Base-by-base conservation (phyloP, 768 basidiomycete genomes). In the Tricholoma sp. region DNA sequence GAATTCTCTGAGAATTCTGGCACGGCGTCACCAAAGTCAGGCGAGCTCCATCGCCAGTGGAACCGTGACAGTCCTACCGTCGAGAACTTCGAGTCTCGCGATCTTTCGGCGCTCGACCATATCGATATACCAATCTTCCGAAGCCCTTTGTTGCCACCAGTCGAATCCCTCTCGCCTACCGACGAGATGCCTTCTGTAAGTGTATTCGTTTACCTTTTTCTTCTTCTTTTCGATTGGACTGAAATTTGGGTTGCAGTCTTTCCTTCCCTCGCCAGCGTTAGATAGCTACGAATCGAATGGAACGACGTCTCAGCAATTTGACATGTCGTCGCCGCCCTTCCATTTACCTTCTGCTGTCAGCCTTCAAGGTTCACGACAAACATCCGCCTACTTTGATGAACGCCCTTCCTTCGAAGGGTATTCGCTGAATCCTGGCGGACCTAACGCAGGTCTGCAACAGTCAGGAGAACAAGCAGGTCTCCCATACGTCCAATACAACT, bases 131-230 rank as follows among this genome's bases (percentile, higher is more conserved):
- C 47, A n/a, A 32, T 49, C 6, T 71, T 72, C 52, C 63, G 66
- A 34, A 70, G 69, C 31, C 70, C 72, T 9, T 64, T 71, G 32
- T 54, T 70, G 2, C 68, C 70, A 15, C 68, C 70, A 10, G 41
- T 54, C 12, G 50, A 58, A 15, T 13, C 47, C 13, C 52, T 48
- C 17, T 54, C 11, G 31, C 53, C 47, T 55, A 55, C 7, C 34
- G 36, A 17, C 58, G 58, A 41, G 53, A 50, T 41, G 6, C 15
- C 9, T 20, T 2, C 39, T 10, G 47, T 49, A 10, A 49, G 47
- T 12, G 8, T 4, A 17, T 47, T 24, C 24, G 28, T 9, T 49
- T 31, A 32, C 32, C 12, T n/a, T n/a, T n/a, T n/a, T n/a, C 2
- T 31, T 49, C 4, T 1, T 15, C 9, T 2, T 4, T 49, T 17